phyloP scores from a whole-genome alignment of 2,329 filamentous ascomycete genomes.

The Curvularia sp. region DNA sequence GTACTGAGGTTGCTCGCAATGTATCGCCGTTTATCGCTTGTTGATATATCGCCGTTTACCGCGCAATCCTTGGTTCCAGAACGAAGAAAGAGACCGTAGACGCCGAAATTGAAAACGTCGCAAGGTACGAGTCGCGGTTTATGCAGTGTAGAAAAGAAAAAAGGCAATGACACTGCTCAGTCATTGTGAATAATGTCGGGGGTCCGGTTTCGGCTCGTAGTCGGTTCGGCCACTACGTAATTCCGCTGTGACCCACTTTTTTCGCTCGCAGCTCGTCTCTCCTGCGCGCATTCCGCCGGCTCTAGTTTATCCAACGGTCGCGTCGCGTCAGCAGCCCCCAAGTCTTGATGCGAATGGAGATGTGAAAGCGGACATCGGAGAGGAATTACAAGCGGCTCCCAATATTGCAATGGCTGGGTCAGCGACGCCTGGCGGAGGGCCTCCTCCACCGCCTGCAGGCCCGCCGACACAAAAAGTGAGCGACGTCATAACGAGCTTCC shows the following conservation, averaged over 20 bases:
- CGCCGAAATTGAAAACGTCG: not conserved
- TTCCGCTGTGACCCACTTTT: constrained; percentile 10
- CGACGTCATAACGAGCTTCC: constrained; percentile 78
- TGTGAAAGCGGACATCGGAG: constrained; percentile 12
- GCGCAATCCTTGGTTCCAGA: constrained; percentile 1
- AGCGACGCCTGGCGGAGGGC: constrained; percentile 38
- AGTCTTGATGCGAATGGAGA: constrained; percentile 5
- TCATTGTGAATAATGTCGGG: constrained; percentile 24
- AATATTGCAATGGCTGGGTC: constrained; percentile 43
- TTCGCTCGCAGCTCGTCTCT: constrained; percentile 2
- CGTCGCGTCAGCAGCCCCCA: constrained; percentile 9
- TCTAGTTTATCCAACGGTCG: constrained; percentile 16
- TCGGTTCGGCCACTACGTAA: not conserved
- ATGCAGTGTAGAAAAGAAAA: not conserved
- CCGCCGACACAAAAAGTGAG: constrained; percentile 66
- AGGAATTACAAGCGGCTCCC: constrained; percentile 10
- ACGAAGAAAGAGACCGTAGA: not conserved
- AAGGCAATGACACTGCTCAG: constrained; percentile 11
- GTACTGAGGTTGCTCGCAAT: not conserved
- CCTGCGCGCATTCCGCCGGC: constrained; percentile 25
- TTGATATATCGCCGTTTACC: constrained; percentile 8
- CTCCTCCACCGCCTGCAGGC: constrained; percentile 44
- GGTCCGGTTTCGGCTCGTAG: constrained; percentile 23
- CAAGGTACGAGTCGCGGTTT: not conserved
- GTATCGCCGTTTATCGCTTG: not conserved